Conservation (phyloP, 495 filamentous ascomycete genomes). For the Aspergillus wentii region DNA sequence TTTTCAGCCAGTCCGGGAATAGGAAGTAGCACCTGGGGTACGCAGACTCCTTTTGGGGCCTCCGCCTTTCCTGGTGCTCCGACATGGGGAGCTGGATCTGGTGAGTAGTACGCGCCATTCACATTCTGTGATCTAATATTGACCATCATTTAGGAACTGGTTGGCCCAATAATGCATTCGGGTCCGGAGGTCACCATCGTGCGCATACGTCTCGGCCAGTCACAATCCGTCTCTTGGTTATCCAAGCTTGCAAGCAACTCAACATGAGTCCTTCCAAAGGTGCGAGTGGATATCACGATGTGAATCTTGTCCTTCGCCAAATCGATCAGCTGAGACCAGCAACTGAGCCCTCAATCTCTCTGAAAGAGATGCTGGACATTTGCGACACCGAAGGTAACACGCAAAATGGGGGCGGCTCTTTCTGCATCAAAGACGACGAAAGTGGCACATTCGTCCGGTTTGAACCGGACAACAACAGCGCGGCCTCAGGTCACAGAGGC, state of each 20-base stretch:
- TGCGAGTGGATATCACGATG: constrained; percentile 56
- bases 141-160: constrained; percentile 36
- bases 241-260: constrained; percentile 56
- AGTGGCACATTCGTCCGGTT: constrained; percentile 56
- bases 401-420: constrained; percentile 84
- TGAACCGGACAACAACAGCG: constrained; percentile 47
- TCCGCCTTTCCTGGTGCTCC: constrained; percentile 34
- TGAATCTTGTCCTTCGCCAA: constrained; percentile 59
- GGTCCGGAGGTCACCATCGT: constrained; percentile 37
- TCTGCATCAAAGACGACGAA: constrained; percentile 55
- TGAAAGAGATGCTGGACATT: constrained; percentile 78
- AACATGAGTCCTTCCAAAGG: constrained; percentile 31
- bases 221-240: constrained; percentile 52
- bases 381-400: constrained; percentile 86
- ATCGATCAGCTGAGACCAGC: constrained; percentile 55
- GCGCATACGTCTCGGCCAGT: constrained; percentile 48
- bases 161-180: constrained; percentile 51
- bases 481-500: constrained; percentile 32
- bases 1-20: constrained; percentile 29
- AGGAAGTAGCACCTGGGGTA: constrained; percentile 34
- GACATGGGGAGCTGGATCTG: constrained; percentile 38
- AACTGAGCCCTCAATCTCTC: constrained; percentile 53
- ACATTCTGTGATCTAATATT: not conserved
- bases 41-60: constrained; percentile 37
- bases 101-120: constrained; percentile 18